Base-by-base conservation (phyloP, 129 eudicot species). In the Pittosporum tobira region DNA sequence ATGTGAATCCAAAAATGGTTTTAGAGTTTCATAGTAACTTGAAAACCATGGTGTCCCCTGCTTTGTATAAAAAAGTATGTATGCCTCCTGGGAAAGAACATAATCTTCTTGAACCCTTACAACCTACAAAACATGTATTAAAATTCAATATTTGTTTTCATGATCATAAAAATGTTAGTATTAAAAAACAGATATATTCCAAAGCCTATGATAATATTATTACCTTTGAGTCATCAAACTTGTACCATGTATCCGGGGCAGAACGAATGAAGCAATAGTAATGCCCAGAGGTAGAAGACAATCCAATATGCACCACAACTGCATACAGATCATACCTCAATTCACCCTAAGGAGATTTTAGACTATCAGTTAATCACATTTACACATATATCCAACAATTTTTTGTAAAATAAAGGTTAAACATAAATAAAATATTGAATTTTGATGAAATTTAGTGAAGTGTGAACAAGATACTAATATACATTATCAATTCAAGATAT, bases 201-300 rank as follows among this genome's bases (percentile, higher is more conserved):
- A 14, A 14, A 1, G 36, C 37, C 45, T 45, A 3, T 45, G 22
- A n/a, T 45, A 9, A n/a, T 15, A 9, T 16, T 10, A 63, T 68
- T 78, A 91, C 99, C 96, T 58, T 74, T 30, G 85, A 76, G 77
- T 91, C 99, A 66, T 91, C 94, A 76, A 83, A 86, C 76, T 66
- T 75, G 83, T 74, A 87, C 99, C 99, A 91, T 24, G 63, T 59
- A 26, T 75, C 66, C 14, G 85, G 85, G 28, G 85, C 72, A 52
- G 79, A 68, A 40, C 96, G 96, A 57, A 87, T 79, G 68, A 78
- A 87, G 73, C 85, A 68, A 22, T 87, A 83, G 69, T 91, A 91
- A 65, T 87, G 96, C 56, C 96, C 99, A 44, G 76, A 81, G 40
- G 67, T 73, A 61, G 83, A 52, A 67, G 96, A 59, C 42, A 65